Evolutionary conservation across 495 filamentous ascomycete genomes (phyloP).

Genomic region (Tirmania nivea): DNA sequence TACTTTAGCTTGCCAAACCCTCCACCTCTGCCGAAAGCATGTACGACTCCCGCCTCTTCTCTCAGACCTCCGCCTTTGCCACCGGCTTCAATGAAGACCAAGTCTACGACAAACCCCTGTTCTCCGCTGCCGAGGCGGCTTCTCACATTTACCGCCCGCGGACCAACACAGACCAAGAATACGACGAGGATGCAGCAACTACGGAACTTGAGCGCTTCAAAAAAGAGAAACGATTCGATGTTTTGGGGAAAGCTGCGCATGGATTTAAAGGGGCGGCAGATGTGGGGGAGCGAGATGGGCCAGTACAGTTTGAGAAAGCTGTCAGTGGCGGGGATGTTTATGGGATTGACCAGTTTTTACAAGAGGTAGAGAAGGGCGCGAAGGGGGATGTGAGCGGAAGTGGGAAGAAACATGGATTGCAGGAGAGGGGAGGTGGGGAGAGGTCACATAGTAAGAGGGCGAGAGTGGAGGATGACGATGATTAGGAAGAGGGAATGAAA

Average conservation of each 20-base stretch:
- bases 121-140: conserved; percentile 89
- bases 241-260: conserved; percentile 37
- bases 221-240: conserved; percentile 48
- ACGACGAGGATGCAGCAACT: conserved; percentile 53
- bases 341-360: conserved; percentile 79
- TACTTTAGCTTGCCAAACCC: conserved; percentile 54
- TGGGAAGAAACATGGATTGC: conserved; percentile 62
- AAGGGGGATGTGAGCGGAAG: conserved; percentile 23
- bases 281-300: conserved; percentile 70
- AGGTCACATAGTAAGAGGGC: conserved; percentile 59
- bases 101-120: conserved; percentile 88
- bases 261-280: conserved; percentile 68
- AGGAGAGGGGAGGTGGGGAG: conserved; percentile 43
- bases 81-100: conserved; percentile 94
- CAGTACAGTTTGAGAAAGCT: conserved; percentile 97
- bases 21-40: conserved; percentile 74
- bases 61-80: conserved; percentile 69
- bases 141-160: conserved; percentile 81
- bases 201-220: conserved; percentile 70
- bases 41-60: conserved; percentile 94
- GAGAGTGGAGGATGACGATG: conserved; percentile 52
- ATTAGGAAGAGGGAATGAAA: background rate
- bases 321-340: conserved; percentile 47
- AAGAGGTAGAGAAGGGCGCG: conserved; percentile 44
- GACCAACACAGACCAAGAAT: conserved; percentile 38